phyloP scores from a whole-genome alignment of 768 basidiomycete genomes.

The Leucosporidium scottii region DNA sequence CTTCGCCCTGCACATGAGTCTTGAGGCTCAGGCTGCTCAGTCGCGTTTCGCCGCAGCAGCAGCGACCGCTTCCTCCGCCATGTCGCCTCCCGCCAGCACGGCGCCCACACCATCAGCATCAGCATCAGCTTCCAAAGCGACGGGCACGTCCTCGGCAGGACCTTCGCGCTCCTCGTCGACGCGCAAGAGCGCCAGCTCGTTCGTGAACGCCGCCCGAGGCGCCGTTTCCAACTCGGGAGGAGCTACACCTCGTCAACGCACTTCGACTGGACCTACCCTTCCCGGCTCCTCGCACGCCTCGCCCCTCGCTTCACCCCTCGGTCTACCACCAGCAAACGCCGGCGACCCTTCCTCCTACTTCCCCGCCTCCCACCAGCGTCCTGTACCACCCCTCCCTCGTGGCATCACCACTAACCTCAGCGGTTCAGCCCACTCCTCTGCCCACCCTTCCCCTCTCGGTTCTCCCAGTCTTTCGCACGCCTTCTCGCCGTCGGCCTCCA shows the following conservation, averaged over 20 bases:
- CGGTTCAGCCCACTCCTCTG: not conserved
- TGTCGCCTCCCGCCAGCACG: not conserved
- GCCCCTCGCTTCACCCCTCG: slow-evolving; percentile 16
- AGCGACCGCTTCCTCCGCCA: not conserved
- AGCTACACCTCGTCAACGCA: too few relatives aligned
- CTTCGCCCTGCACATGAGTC: slow-evolving; percentile 16
- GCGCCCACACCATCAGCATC: not conserved
- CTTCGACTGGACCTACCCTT: too few relatives aligned
- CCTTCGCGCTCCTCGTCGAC: not conserved
- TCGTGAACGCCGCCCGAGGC: slow-evolving; percentile 20
- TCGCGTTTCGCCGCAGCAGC: slow-evolving; percentile 13
- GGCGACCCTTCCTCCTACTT: not conserved
- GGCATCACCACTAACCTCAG: not conserved
- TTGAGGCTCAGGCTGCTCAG: slow-evolving; percentile 19
- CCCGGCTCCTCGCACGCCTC: not conserved
- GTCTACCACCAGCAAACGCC: not conserved
- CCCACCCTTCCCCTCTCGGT: not conserved
- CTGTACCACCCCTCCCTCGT: slow-evolving; percentile 12
- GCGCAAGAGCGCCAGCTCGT: slow-evolving; percentile 13
- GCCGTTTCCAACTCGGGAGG: not conserved
- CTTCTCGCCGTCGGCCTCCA: not conserved
- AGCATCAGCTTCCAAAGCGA: not conserved
- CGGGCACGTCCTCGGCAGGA: not conserved
- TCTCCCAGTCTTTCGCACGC: too few relatives aligned
- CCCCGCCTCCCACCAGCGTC: slow-evolving; percentile 9